Base-by-base conservation (phyloP, 345 rosid genomes). In the Eutrema heterophyllum region DNA sequence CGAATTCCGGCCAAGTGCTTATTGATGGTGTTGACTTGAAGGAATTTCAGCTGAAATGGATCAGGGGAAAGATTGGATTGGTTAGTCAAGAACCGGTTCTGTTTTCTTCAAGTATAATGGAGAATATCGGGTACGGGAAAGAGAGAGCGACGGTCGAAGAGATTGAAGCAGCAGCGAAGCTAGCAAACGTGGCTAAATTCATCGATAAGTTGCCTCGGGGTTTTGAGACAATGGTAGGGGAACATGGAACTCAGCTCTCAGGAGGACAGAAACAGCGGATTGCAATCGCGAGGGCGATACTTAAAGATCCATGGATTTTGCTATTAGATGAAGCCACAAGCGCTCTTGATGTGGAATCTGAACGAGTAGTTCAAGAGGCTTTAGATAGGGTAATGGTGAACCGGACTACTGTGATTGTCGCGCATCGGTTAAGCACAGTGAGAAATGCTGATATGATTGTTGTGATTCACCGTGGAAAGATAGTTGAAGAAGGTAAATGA, bases 221-320 rank as follows among this genome's bases (percentile, higher is more conserved):
- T 50, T 65, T 87, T 48, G 88, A 89, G 56, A 89, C 96, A 3
- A 78, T 85, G 92, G 93, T 84, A 21, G 97, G 97, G 6, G 96
- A 92, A 75, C 91, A 86, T 65, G 93, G 97, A 58, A 84, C 91
- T 53, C 96, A 86, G 65, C 86, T 92, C 39, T 89, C 93, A 0
- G 97, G 97, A 12, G 97, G 97, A 30, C 97, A 92, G 68, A 92
- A 92, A 77, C 96, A 92, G 78, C 83, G 93, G 72, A 75, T 90
- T 59, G 96, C 96, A 8, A 86, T 90, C 26, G 91, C 96, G 0
- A 84, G 96, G 63, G 96, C 91, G 3, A 88, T 88, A 57, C 66
- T 88, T 35, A 90, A 88, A 71, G 79, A 89, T 59, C 94, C 93
- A 0, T 33, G 86, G 60, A 83, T 90, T 49, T 78, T 90, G 59